phyloP scores from a whole-genome alignment of 2,329 filamentous ascomycete genomes.

The Trichoderma guizhouense region DNA sequence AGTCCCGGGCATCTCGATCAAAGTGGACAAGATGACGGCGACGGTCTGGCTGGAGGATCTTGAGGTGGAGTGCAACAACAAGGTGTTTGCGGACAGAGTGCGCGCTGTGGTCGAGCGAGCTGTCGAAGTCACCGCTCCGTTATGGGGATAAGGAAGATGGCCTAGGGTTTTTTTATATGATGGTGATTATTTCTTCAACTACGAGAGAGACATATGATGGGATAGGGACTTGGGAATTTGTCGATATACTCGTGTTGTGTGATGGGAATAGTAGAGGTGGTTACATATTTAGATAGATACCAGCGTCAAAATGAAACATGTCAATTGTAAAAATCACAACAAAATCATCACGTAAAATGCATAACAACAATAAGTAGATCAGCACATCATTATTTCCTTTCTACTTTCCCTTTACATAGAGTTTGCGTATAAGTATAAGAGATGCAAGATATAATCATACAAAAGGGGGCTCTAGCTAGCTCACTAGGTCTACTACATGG shows the following conservation, averaged over 20 bases:
- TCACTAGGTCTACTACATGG: constrained; percentile 28
- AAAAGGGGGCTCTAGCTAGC: constrained; percentile 24
- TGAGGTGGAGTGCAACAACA: constrained; percentile 81
- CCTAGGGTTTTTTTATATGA: neutral
- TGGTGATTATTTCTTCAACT: neutral
- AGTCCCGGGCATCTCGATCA: constrained; percentile 83
- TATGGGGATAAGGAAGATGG: constrained; percentile 50
- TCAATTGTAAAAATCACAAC: neutral
- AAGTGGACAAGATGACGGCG: constrained; percentile 81
- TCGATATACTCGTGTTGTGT: neutral
- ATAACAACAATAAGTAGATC: neutral
- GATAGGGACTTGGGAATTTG: neutral
- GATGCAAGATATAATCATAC: constrained; percentile 27
- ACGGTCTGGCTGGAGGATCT: constrained; percentile 89
- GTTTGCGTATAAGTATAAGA: neutral
- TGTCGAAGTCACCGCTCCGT: constrained; percentile 78
- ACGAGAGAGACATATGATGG: neutral
- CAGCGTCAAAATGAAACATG: neutral
- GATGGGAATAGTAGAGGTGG: neutral
- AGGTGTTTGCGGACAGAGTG: constrained; percentile 77
- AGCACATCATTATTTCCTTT: neutral
- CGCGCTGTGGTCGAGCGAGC: constrained; percentile 86
- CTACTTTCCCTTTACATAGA: neutral
- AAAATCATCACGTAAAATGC: neutral
- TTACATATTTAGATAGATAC: neutral